phyloP scores from a whole-genome alignment of 164 flowering plant species.

The Litsea cubeba region DNA sequence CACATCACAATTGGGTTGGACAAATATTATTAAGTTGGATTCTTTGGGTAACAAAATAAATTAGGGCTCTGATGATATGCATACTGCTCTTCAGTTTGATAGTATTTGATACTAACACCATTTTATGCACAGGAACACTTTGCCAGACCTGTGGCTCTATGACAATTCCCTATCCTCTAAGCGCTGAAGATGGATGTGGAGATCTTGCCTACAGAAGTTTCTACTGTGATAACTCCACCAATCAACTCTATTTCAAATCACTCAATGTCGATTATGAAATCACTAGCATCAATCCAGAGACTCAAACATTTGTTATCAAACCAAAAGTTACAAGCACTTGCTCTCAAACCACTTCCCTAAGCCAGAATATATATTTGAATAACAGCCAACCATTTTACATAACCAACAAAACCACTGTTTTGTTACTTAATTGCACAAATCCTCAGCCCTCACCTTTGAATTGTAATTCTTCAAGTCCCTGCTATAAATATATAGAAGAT shows the following conservation, averaged over 20 bases:
- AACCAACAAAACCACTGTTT: background rate
- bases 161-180: background rate
- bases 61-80: too few species aligned
- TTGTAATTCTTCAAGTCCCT: background rate
- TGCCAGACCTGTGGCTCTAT: background rate
- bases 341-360: background rate
- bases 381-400: background rate
- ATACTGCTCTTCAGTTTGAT: too few species aligned
- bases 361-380: background rate
- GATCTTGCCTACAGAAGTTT: slow-evolving; percentile 2
- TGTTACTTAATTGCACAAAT: background rate
- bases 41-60: too few species aligned
- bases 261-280: background rate
- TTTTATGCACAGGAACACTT: background rate
- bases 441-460: background rate
- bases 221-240: background rate
- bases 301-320: slow-evolving; percentile 1
- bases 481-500: background rate
- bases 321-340: background rate
- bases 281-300: background rate
- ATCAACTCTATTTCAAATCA: background rate
- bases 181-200: background rate
- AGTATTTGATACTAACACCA: background rate
- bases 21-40: background rate
- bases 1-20: background rate